Base-by-base conservation (phyloP, 352 stramenopile species). In the Phytophthora citrophthora region DNA sequence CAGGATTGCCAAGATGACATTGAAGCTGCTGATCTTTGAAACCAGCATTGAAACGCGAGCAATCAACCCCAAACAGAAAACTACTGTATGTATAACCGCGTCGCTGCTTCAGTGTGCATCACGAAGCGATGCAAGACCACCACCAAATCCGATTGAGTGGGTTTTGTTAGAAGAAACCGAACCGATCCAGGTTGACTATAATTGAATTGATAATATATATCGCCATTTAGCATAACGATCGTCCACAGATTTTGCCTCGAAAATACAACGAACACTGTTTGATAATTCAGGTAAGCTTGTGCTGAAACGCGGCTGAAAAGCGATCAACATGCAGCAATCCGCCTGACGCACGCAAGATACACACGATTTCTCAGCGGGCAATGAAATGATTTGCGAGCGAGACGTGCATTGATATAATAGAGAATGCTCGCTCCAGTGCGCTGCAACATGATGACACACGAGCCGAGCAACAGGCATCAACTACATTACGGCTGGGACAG, bases 281-380 rank as follows among this genome's bases (percentile, higher is more conserved):
- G 24, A 12, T 20, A 24, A 51, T 16, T 51, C 29, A 20, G 2
- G 20, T 20, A 20, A 20, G 1, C 20, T 2, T 20, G 20, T 20
- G 20, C 20, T 20, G 20, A 20, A 20, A 1, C 20, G 20, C 20
- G 20, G 20, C 20, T 20, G 20, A 1, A 20, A 20, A 20, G 20
- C 20, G 20, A 20, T 20, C 20, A 20, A 20, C 20, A 20, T 20
- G 20, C 11, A 41, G 39, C 16, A 24, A 57, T 44, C 46, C 24
- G 7, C 40, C 18, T 15, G 27, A 64, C 12, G 29, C 58, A 65
- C 58, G 49, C 57, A 58, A 64, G 57, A 64, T 59, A 52, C 47
- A 45, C 1, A 20, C 41, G 51, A 47, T 59, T 49, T 52, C 29
- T 52, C n/a, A 10, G 52, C 39, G 20, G 4, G n/a, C 44, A 7